Evolutionary conservation across 2,329 filamentous ascomycete species (phyloP).

Genomic region (Akanthomyces lecanii): DNA sequence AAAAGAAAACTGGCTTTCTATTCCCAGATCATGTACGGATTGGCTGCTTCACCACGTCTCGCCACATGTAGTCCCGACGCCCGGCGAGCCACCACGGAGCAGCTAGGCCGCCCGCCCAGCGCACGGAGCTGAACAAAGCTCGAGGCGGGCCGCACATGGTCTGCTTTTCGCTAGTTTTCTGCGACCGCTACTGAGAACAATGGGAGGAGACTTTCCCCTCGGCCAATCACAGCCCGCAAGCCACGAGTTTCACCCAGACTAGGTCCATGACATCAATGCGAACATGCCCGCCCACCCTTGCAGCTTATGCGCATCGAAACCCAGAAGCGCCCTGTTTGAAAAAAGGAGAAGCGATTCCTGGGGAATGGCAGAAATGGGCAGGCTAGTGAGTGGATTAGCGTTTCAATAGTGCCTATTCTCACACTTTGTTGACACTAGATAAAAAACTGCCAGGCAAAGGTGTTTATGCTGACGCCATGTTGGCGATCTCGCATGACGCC

Average conservation of each 20-base stretch:
- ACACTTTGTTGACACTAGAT: background rate
- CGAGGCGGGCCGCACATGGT: background rate
- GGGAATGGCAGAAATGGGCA: background rate
- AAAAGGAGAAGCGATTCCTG: background rate
- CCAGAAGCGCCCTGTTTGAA: background rate
- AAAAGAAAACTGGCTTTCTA: too few relatives aligned
- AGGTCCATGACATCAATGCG: slow-evolving; percentile 13
- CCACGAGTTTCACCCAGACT: slow-evolving; percentile 1
- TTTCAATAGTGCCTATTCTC: slow-evolving; percentile 7
- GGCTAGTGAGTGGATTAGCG: background rate
- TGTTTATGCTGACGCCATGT: slow-evolving; percentile 1
- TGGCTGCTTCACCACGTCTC: too few relatives aligned
- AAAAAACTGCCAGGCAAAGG: background rate
- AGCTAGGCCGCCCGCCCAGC: too few relatives aligned
- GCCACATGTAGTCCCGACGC: too few relatives aligned
- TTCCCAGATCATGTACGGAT: too few relatives aligned
- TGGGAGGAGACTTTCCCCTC: background rate
- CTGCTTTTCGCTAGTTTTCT: background rate
- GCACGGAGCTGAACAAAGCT: too few relatives aligned
- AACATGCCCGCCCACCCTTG: slow-evolving; percentile 4
- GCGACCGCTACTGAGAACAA: background rate
- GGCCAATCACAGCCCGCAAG: background rate
- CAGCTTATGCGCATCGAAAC: slow-evolving; percentile 8
- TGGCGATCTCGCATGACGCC: slow-evolving; percentile 11
- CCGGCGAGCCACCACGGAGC: too few relatives aligned